Evolutionary conservation across 1,139 yeast species (phyloP).

Genomic region (Komagataea norvegica): DNA sequence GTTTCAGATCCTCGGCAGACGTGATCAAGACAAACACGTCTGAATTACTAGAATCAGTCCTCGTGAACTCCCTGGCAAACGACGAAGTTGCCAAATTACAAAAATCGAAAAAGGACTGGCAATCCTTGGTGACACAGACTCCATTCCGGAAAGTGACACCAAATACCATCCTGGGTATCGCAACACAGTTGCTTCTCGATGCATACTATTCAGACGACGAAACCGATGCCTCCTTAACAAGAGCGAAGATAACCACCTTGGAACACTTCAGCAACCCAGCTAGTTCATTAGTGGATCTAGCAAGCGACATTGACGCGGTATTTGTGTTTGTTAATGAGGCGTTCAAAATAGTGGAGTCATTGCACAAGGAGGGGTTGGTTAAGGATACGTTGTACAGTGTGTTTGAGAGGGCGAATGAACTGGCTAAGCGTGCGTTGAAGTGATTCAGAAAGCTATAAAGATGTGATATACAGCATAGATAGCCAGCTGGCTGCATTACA

Average conservation of each 20-base stretch:
- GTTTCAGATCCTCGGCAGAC: constrained; percentile 63
- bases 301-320: constrained; percentile 39
- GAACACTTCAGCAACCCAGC: constrained; percentile 24
- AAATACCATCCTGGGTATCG: constrained; percentile 18
- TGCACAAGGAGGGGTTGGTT: constrained; percentile 31
- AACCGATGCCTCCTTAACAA: constrained; percentile 2
- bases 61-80: constrained; percentile 49
- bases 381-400: constrained; percentile 32
- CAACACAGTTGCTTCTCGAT: constrained; percentile 19
- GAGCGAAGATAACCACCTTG: constrained; percentile 9
- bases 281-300: constrained; percentile 27
- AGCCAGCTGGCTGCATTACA: too few relatives aligned
- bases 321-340: constrained; percentile 40
- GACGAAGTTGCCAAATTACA: constrained; percentile 46
- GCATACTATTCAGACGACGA: constrained; percentile 8
- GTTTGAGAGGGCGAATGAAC: constrained; percentile 39
- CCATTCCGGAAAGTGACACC: constrained; percentile 47
- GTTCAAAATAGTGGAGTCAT: constrained; percentile 36
- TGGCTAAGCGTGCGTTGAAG: too few relatives aligned
- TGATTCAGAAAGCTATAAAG: too few relatives aligned
- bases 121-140: constrained; percentile 44
- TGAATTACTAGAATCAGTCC: constrained; percentile 51
- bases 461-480: too few relatives aligned
- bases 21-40: constrained; percentile 48
- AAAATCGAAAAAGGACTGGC: constrained; percentile 52